Conservation (phyloP, 306 rosid genomes). For the Quercus cerris region DNA sequence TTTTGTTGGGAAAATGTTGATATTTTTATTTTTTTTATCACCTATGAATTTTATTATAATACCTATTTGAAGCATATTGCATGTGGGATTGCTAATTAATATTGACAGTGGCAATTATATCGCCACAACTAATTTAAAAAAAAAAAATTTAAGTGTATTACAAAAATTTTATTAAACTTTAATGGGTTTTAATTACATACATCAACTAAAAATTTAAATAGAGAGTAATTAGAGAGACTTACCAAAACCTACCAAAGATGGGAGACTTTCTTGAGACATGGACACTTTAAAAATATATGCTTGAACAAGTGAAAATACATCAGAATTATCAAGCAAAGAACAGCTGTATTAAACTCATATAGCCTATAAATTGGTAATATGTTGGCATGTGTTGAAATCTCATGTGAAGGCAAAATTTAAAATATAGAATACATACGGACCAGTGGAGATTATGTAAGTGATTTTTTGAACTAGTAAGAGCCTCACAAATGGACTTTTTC, state of each 20-base stretch:
- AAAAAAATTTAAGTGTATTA: neutral
- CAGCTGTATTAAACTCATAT: neutral
- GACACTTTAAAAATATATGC: neutral
- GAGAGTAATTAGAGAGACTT: too few relatives aligned
- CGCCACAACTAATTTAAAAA: too few relatives aligned
- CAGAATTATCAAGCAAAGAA: neutral
- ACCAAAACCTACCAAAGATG: neutral
- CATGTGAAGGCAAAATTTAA: neutral
- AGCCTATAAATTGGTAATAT: neutral
- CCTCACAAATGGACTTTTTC: too few relatives aligned
- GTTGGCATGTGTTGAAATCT: neutral
- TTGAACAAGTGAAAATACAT: neutral
- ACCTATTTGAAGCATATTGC: too few relatives aligned
- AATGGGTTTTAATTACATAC: neutral
- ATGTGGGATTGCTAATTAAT: too few relatives aligned
- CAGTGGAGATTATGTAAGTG: too few relatives aligned
- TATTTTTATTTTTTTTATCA: too few relatives aligned
- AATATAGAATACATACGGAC: neutral
- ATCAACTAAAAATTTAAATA: neutral
- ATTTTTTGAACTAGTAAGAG: too few relatives aligned
- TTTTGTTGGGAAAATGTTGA: too few relatives aligned
- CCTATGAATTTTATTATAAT: too few relatives aligned
- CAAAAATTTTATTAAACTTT: neutral
- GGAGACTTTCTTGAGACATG: neutral
- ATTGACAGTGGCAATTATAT: too few relatives aligned